These are phyloP conservation scores for Nothophytophthora sp. DNA, from an alignment of 352 stramenopile species.

Conservation along the genomic window DNA sequence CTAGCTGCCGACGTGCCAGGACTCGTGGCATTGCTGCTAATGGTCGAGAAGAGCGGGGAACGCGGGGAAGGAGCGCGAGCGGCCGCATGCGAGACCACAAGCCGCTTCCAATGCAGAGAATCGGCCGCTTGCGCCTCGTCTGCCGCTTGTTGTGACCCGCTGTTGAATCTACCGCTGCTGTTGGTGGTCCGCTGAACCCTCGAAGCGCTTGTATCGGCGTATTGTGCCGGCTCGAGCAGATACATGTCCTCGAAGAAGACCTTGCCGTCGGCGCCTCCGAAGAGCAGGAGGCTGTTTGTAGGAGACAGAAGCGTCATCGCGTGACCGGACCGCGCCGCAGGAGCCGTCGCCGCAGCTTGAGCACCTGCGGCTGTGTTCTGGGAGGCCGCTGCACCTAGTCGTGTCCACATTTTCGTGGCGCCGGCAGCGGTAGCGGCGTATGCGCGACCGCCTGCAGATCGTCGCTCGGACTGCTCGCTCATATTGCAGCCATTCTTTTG, in stretches of 20 bases:
- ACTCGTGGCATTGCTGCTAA: slow-evolving; percentile 3
- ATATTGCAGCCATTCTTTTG: neutral
- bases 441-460: neutral
- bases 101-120: slow-evolving; percentile 61
- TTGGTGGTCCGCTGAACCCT: neutral
- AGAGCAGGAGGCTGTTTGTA: slow-evolving; percentile 53
- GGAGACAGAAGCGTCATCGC: slow-evolving; percentile 55
- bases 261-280: slow-evolving; percentile 61
- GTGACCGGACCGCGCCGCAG: slow-evolving; percentile 51
- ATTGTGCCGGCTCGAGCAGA: slow-evolving; percentile 44
- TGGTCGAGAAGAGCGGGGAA: slow-evolving; percentile 18
- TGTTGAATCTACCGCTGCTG: neutral
- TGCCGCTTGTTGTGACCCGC: neutral
- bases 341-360: slow-evolving; percentile 1
- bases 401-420: slow-evolving; percentile 26
- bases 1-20: slow-evolving; percentile 7
- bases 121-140: neutral
- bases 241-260: slow-evolving; percentile 67
- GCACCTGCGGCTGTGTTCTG: neutral
- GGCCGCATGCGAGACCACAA: slow-evolving; percentile 40
- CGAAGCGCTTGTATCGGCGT: slow-evolving; percentile 7
- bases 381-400: slow-evolving; percentile 8
- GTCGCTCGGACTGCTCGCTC: neutral
- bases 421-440: slow-evolving; percentile 1
- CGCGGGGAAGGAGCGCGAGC: slow-evolving; percentile 9